Evolutionary conservation across 495 filamentous ascomycete species (phyloP), one percentile per base, ranked within the genome.

Genomic region (Cairneyella variabilis): DNA sequence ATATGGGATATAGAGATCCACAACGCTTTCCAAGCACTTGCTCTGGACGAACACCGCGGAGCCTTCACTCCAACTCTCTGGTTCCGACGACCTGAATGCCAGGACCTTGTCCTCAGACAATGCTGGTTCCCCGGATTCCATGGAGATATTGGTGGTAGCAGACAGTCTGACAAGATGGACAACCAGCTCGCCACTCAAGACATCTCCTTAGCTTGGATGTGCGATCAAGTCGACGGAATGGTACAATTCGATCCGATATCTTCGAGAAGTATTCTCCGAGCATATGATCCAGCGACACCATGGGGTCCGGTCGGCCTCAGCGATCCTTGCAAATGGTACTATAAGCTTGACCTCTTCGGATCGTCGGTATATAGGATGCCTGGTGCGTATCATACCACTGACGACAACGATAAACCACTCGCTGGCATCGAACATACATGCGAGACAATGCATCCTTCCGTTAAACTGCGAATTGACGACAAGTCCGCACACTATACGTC

Each of bases 101-200:
- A 65, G 4, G 59, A 54, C 11, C 53, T 52, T 1, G 59, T 66
- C 14, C 71, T 88, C n/a, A 72, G 76, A 20, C 85, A 89, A 62
- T 81, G 84, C 42, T 89, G 85, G 85, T 88, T 89, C 57, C 80
- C 81, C 0, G 83, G 84, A 25, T 74, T 74, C n/a, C 85, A 89
- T 62, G 73, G 69, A 8, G 85, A 86, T 54, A 62, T 86, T 9
- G 85, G 85, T 0, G 80, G 85, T 10, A 75, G 78, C 16, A 20
- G 39, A 22, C 1, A 43, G 26, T 14, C 20, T 25, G 3, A 3
- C 27, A 3, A 12, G 12, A 8, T 14, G 20, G 18, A n/a, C n/a
- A 25, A 50, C n/a, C 28, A 26, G 11, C 5, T 37, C 2, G 30
- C 47, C 34, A 50, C 39, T 32, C 17, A 34, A 7, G 27, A 50